Conservation (phyloP, 2,329 filamentous ascomycete genomes). For the Fusarium longipes region DNA sequence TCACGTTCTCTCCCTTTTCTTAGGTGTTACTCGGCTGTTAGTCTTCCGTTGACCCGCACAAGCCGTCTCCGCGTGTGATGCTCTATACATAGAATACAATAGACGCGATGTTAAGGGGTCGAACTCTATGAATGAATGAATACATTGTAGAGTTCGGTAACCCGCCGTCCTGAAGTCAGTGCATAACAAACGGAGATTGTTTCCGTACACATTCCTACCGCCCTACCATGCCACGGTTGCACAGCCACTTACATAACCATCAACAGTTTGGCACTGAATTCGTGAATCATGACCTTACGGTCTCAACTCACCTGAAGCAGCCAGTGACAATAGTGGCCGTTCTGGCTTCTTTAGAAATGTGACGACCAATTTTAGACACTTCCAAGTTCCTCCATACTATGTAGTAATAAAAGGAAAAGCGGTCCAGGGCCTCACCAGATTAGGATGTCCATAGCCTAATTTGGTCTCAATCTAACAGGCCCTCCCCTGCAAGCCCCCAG, state of each 20-base stretch:
- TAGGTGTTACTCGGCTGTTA: conserved; percentile 6
- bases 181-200: conserved; percentile 26
- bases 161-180: neutral
- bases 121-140: neutral
- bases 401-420: conserved; percentile 30
- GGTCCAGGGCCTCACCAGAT: conserved; percentile 37
- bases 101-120: neutral
- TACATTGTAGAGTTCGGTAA: neutral
- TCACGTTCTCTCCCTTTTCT: conserved; percentile 25
- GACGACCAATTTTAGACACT: conserved; percentile 19
- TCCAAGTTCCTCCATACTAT: conserved; percentile 8
- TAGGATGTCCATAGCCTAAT: conserved; percentile 36
- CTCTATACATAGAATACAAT: conserved; percentile 41
- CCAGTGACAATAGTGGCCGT: conserved; percentile 24
- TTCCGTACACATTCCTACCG: conserved; percentile 2
- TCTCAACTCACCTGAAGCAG: conserved; percentile 43
- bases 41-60: conserved; percentile 20
- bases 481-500: conserved; percentile 27
- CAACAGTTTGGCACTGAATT: neutral
- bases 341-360: conserved; percentile 22
- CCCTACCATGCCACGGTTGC: conserved; percentile 3
- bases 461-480: conserved; percentile 31
- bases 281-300: neutral
- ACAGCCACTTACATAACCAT: conserved; percentile 10
- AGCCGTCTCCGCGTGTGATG: conserved; percentile 16